Base-by-base conservation (phyloP, 2,329 filamentous ascomycete genomes). In the Erysiphe neolycopersici region DNA sequence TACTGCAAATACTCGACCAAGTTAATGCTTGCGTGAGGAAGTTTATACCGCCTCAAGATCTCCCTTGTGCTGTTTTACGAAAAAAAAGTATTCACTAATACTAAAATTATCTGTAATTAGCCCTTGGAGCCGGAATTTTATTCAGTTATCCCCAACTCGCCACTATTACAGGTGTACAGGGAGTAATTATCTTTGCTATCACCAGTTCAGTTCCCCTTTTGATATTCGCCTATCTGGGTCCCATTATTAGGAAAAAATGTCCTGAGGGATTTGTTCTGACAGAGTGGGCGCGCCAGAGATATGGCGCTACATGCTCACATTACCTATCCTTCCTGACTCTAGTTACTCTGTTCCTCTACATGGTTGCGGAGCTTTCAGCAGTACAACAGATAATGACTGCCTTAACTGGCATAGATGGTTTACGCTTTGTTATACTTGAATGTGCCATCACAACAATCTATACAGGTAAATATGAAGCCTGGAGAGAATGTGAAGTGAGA, bases 1-100 rank as follows among this genome's bases (percentile, higher is more conserved):
- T 73, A 89, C 81, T 80, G 81, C 85, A 67, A 79, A 64, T 76
- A 87, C 80, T 87, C 80, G 81, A 89, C 81, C 81, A 89, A 89
- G 81, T 81, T 87, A 89, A 87, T 84, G 78, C 81, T 89, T 89
- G 81, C 81, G 81, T 87, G 81, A 76, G 81, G 79, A 87, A 85
- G 69, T 81, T 87, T 80, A 79, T 85, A 80, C 80, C 80, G 79
- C 79, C 82, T 73, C 47, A 64, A 63, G 58, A 60, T 59, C 56
- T 52, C 54, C 58, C 55, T 26, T 5, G 4, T 26, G 22, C 22
- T 26, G 8, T 9, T 26, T 26, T 1, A 26, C 22, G 19, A 26
- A 26, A 26, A 22, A 22, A 26, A 26, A 26, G 22, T 26, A 26
- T 26, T 8, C 22, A 6, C 22, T 26, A 26, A 26, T 26, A 26